Base-by-base conservation (phyloP, 2,329 filamentous ascomycete genomes). In the Sphaerostilbella broomeana region DNA sequence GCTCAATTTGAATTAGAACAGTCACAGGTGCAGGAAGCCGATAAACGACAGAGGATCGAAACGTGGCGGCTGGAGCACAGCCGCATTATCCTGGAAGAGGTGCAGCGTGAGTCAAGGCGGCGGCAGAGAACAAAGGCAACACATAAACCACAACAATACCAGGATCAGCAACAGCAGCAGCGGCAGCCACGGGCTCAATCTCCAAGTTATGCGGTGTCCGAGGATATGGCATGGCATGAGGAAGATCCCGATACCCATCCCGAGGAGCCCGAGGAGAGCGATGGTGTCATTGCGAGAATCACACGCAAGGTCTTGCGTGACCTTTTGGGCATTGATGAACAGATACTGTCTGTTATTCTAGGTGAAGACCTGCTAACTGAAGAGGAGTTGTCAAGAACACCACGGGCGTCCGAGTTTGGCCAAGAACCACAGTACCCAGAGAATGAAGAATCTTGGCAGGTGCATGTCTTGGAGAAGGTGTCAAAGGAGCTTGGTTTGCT, bases 61-160 rank as follows among this genome's bases (percentile, higher is more conserved):
- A 76, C 78, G 36, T 98, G 92, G 92, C 77, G 89, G 40, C 64
- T 94, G 55, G 90, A 97, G 55, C 89, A 98, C 59, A 95, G 88
- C 59, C 77, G 78, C 43, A 79, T 86, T 9, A 68, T 98, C 19
- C 61, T 95, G 22, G 85, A 94, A 40, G 87, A 95, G 61, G 89
- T 97, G 33, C 85, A 94, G 60, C 82, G 78, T 46, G 87, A 95
- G 62, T 94, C 88, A 40, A 68, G 71, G 46, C 73, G 84, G 42
- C 75, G 84, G 42, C 72, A 81, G 21, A 75, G 77, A 58, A 81
- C 77, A 6, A 68, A 78, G 50, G 68, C 68, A 30, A 77, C 73
- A 10, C 43, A 44, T 19, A 50, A 51, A 36, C 44, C 50, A 33
- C 43, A 7, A 8, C 57, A 52, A 27, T 57, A 20, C 22, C 28